Base-by-base conservation (phyloP, 140 eudicot species). In the Cichorium intybus region DNA sequence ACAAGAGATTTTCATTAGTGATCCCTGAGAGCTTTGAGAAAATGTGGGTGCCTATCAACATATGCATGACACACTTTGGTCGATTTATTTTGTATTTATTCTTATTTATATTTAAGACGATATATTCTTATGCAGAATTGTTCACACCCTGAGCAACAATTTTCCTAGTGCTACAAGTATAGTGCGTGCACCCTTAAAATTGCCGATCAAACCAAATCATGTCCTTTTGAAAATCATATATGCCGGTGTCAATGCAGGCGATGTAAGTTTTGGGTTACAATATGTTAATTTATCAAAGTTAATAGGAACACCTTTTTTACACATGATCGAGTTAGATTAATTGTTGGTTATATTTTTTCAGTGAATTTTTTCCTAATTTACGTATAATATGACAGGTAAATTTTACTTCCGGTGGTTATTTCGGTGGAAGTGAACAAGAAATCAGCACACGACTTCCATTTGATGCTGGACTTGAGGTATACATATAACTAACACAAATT, bases 171-270 rank as follows among this genome's bases (percentile, higher is more conserved):
- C 96, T 24, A 91, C 96, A 50, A 69, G 85, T 58, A 76, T 87
- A 17, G 79, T 82, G n/a, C n/a, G n/a, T n/a, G n/a, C n/a, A n/a
- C n/a, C n/a, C n/a, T n/a, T n/a, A n/a, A n/a, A n/a, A n/a, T 46
- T 85, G 74, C 95, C 96, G 1, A 81, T 91, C 20, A 83, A 85
- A 79, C 70, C 90, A 62, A 84, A 79, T 64, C 77, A 91, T 58
- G 97, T 91, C 20, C 96, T 91, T 28, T 27, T 91, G 79, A 91
- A 91, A 79, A 33, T 91, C 53, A 73, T 91, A 26, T 87, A 85
- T 85, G 97, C 97, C 11, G 97, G 97, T 45, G 97, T 91, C 24
- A 91, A 91, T 71, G 97, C 97, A 18, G 87, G 97, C 56, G 97
- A 91, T 81, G 97, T 87, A 81, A 82, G 97, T 80, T 73, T 79